phyloP scores from a whole-genome alignment of 2,329 filamentous ascomycete species.

The Orbilia blumenaviensis region DNA sequence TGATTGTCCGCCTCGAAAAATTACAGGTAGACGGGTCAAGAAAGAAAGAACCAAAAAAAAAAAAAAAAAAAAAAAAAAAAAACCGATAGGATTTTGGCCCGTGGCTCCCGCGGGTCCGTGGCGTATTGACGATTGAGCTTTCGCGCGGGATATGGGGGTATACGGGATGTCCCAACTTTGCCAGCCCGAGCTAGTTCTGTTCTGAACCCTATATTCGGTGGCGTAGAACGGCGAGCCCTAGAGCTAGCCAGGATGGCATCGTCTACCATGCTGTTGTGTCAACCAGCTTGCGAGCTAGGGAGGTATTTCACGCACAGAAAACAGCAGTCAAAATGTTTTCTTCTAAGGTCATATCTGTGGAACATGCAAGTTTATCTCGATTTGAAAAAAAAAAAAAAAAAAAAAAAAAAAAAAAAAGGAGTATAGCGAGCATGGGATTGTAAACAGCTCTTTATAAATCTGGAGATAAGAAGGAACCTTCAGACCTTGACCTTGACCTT shows the following conservation, averaged over 20 bases:
- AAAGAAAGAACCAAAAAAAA: too few relatives aligned
- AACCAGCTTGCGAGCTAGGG: constrained; percentile 10
- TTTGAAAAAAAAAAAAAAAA: too few relatives aligned
- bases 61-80: too few relatives aligned
- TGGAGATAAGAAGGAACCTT: background rate
- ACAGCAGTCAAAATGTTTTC: background rate
- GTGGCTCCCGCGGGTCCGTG: constrained; percentile 45
- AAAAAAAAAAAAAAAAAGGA: background rate
- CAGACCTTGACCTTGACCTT: constrained; percentile 17
- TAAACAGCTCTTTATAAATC: background rate
- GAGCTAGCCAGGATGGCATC: constrained; percentile 44
- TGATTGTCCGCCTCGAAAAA: constrained; percentile 27
- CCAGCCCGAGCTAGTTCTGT: background rate
- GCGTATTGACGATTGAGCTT: background rate
- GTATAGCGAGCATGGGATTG: background rate
- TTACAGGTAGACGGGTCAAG: background rate
- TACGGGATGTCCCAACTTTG: background rate
- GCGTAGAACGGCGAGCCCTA: constrained; percentile 39
- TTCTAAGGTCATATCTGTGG: background rate
- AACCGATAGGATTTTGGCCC: constrained; percentile 24
- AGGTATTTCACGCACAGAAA: constrained; percentile 20
- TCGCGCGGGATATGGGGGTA: constrained; percentile 1
- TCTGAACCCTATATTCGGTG: constrained; percentile 38
- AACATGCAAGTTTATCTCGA: constrained; percentile 15
- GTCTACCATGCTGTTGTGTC: constrained; percentile 5